These are phyloP conservation scores for Jaapia argillacea DNA, from an alignment of 768 basidiomycete genomes.

Conservation along the genomic window DNA sequence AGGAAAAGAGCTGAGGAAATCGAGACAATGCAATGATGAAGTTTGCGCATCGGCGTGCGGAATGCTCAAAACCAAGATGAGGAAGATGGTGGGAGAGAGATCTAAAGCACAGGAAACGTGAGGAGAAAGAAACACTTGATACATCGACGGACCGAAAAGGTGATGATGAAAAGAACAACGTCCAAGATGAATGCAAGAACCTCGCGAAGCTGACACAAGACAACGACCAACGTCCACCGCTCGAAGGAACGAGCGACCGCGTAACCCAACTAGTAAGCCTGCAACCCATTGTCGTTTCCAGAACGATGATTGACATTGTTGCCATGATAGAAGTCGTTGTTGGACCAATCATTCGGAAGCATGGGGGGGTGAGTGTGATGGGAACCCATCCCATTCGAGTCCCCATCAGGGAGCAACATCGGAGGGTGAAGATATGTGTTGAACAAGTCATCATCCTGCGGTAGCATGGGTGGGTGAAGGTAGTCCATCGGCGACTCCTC, in stretches of 20 bases:
- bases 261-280: constrained; percentile 15
- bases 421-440: constrained; percentile 41
- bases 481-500: constrained; percentile 51
- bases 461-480: constrained; percentile 41
- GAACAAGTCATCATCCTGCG: constrained; percentile 21
- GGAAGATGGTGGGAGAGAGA: constrained; percentile 4
- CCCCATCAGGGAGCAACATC: constrained; percentile 37
- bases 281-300: constrained; percentile 24
- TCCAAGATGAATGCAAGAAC: too few species aligned
- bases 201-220: too few species aligned
- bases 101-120: neutral
- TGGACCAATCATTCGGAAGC: constrained; percentile 23
- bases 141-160: neutral
- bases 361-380: constrained; percentile 24
- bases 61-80: neutral
- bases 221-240: neutral
- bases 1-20: constrained; percentile 3
- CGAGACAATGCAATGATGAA: neutral
- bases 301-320: constrained; percentile 16
- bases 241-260: neutral
- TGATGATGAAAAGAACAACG: neutral
- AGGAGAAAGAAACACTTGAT: neutral
- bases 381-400: constrained; percentile 11
- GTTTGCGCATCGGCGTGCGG: neutral
- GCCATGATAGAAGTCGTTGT: constrained; percentile 13